phyloP scores from a whole-genome alignment of 352 stramenopile genomes.

The Globisporangium parvum region DNA sequence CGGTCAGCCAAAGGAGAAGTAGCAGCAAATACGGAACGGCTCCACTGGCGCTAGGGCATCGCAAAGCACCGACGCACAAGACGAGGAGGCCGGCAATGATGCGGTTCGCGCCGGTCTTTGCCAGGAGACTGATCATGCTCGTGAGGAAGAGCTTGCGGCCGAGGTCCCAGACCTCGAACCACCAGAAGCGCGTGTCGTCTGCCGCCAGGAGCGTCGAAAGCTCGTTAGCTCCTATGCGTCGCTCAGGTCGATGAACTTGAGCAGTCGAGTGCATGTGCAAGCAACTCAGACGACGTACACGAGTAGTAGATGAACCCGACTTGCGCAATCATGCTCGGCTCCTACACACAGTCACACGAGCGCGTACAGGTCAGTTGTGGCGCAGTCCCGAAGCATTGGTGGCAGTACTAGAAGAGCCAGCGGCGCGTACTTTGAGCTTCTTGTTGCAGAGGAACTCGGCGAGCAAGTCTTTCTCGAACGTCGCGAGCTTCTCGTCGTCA shows the following conservation, averaged over 20 bases:
- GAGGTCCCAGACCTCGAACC: slow-evolving; percentile 78
- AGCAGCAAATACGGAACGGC: not conserved
- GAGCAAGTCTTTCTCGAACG: slow-evolving; percentile 48
- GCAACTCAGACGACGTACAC: slow-evolving; percentile 28
- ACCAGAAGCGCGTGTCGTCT: slow-evolving; percentile 67
- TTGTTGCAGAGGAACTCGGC: slow-evolving; percentile 47
- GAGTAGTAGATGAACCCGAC: slow-evolving; percentile 79
- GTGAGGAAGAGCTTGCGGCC: slow-evolving; percentile 66
- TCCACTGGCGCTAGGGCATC: not conserved
- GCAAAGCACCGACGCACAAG: slow-evolving; percentile 23
- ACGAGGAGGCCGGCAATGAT: slow-evolving; percentile 67
- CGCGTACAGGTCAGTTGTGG: not conserved
- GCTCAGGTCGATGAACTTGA: too few relatives aligned
- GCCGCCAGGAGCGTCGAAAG: not conserved
- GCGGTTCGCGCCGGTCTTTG: slow-evolving; percentile 54
- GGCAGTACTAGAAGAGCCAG: not conserved
- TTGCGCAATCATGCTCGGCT: slow-evolving; percentile 66
- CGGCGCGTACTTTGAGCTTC: slow-evolving; percentile 34
- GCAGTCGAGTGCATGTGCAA: too few relatives aligned
- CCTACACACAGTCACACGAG: slow-evolving; percentile 18
- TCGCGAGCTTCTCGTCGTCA: slow-evolving; percentile 35
- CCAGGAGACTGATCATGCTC: slow-evolving; percentile 54
- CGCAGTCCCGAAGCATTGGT: too few relatives aligned
- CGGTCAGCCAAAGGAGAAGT: too few relatives aligned
- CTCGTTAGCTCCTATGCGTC: not conserved